phyloP scores from a whole-genome alignment of 768 basidiomycete species.

The Serendipita sp. region DNA sequence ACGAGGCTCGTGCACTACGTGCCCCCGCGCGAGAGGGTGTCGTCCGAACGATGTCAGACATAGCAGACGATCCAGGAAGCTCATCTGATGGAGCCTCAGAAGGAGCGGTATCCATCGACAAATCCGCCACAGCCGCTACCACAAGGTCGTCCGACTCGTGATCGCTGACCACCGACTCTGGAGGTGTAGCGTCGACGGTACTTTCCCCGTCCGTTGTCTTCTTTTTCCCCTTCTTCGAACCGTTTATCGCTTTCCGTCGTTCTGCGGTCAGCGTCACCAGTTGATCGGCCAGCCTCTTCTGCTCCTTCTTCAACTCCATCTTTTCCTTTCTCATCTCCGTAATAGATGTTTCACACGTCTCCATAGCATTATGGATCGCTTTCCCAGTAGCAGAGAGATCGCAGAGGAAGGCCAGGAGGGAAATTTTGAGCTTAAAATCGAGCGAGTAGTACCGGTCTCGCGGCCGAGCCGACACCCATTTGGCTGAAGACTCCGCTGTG shows the following conservation, averaged over 20 bases:
- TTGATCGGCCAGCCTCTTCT: slow-evolving; percentile 37
- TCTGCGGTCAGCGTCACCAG: slow-evolving; percentile 7
- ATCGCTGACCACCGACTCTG: slow-evolving; percentile 9
- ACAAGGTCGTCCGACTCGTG: slow-evolving; percentile 11
- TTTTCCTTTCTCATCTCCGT: slow-evolving; percentile 91
- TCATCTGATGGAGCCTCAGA: slow-evolving; percentile 12
- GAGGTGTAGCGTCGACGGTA: background rate
- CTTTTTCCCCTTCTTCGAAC: slow-evolving; percentile 9
- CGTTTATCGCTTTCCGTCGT: slow-evolving; percentile 7
- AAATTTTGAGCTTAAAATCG: slow-evolving; percentile 63
- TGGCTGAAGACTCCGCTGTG: background rate
- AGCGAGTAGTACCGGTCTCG: slow-evolving; percentile 57
- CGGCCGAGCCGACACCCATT: slow-evolving; percentile 25
- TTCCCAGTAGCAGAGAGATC: slow-evolving; percentile 85
- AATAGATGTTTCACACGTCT: slow-evolving; percentile 73
- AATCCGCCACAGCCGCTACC: slow-evolving; percentile 8
- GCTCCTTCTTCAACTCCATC: slow-evolving; percentile 82
- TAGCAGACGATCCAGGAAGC: slow-evolving; percentile 7
- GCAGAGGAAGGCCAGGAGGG: slow-evolving; percentile 76
- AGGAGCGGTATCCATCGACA: slow-evolving; percentile 1
- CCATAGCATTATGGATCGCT: slow-evolving; percentile 75
- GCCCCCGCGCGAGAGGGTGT: slow-evolving; percentile 21
- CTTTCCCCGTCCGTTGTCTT: background rate
- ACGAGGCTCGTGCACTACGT: slow-evolving; percentile 29
- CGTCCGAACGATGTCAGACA: slow-evolving; percentile 38